Base-by-base conservation (phyloP, 495 filamentous ascomycete genomes). In the Polyplosphaeria fusca region DNA sequence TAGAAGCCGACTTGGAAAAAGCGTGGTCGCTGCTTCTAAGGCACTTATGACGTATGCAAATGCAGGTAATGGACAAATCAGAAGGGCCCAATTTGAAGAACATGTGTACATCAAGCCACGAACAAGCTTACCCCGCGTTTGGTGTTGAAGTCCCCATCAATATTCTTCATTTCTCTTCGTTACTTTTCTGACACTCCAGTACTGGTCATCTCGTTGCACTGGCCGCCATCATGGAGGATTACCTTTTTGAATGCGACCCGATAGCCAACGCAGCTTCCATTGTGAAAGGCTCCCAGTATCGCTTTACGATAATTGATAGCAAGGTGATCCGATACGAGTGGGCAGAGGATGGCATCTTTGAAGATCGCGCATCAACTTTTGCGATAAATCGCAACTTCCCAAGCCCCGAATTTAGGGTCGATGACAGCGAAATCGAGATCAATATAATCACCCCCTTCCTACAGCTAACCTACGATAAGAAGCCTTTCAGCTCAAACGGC, bases 271-370 rank as follows among this genome's bases (percentile, higher is more conserved):
- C 73, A 16, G 57, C 70, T 12, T 70, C 77, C 5, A 65, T 75
- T 18, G 67, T 82, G 16, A 59, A 62, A 11, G 77, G 73, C 25
- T 52, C 54, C 19, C 61, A 71, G 1, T 82, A 77, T 55, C 77
- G 79, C 25, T 82, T 82, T 67, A 80, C 71, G 20, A 52, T 82
- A 5, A 66, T 82, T 25, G 72, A 72, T 0, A 71, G 76, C 19
- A 60, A 70, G 7, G 60, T 82, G 0, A n/a, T 82, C 16, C 74
- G 79, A 26, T 82, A 73, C 47, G 79, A 82, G 66, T 82, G 77
- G 76, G 77, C 79, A 0, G 47, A 63, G 12, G 79, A 82, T 46
- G 61, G 70, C 35, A 63, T 56, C 5, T 82, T 82, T 47, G 79
- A 82, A 59, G 78, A 82, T 61, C 73, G 78, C 14, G 74, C 71